Evolutionary conservation across 2,329 filamentous ascomycete genomes (phyloP).

Genomic region (Bipolaris victoriae): DNA sequence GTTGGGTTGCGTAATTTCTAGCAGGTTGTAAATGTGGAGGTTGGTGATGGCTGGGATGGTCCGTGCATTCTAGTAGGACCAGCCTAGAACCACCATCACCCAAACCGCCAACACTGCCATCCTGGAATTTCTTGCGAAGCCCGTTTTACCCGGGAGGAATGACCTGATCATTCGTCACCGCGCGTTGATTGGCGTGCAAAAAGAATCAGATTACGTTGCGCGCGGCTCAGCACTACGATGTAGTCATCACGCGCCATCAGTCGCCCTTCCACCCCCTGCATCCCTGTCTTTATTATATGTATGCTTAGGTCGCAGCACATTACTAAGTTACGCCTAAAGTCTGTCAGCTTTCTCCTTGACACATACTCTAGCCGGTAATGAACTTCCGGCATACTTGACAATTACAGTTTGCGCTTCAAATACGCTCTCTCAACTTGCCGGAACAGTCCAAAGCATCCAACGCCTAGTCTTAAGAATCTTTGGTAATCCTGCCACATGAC

Average conservation of each 20-base stretch:
- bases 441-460: too few relatives aligned
- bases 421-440: too few relatives aligned
- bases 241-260: too few relatives aligned
- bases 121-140: neutral
- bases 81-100: conserved; percentile 7
- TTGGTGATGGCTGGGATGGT: conserved; percentile 34
- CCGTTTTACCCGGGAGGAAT: neutral
- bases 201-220: neutral
- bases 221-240: neutral
- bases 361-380: too few relatives aligned
- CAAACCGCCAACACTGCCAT: conserved; percentile 1
- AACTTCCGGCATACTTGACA: too few relatives aligned
- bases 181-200: neutral
- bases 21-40: conserved; percentile 41
- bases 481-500: too few relatives aligned
- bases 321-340: too few relatives aligned
- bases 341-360: too few relatives aligned
- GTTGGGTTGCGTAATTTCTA: conserved; percentile 22
- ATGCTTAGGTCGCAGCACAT: too few relatives aligned
- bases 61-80: conserved; percentile 15
- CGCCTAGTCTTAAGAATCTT: too few relatives aligned
- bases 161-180: neutral
- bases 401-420: too few relatives aligned
- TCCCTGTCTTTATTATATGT: neutral
- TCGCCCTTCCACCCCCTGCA: neutral